Evolutionary conservation across 2,329 filamentous ascomycete species (phyloP), one percentile per base, ranked within the genome.

Genomic region (Mariannaea sp.): DNA sequence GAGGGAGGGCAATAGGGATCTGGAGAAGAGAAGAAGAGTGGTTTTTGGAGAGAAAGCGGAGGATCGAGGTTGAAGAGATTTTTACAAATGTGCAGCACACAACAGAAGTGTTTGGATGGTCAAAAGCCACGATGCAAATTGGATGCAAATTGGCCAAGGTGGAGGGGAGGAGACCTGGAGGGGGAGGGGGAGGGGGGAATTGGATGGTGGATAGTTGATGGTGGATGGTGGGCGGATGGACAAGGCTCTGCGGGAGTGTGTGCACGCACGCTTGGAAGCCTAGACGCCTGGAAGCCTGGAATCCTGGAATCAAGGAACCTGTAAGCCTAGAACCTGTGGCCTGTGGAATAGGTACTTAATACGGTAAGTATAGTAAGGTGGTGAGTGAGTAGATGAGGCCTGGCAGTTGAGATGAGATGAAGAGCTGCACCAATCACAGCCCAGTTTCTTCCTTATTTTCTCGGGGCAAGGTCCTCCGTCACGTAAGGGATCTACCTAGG

Each of bases 161-260:
- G 16, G 33, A 24, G 35, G 42, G 50, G 42, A 49, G 43, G 53
- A 17, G 46, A 33, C n/a, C n/a, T n/a, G 22, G 22, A 24, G 22
- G 22, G 22, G 22, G 22, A 8, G 8, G 22, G 57, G 57, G 51
- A 53, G 55, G 33, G 36, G 48, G 32, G 33, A 32, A 33, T 10
- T 44, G 19, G 32, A 26, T 51, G 40, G 40, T 50, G 46, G 43
- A 47, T n/a, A 22, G 27, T 29, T 46, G 41, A 33, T 44, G 38
- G 27, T 42, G 48, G 49, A 20, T 36, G 42, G 36, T 47, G 44
- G 32, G 24, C 33, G 35, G 44, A 24, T 30, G 32, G 40, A 39
- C 45, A 45, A 51, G 50, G 50, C 44, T 53, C 49, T 53, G 49
- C 49, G 49, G 49, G 43, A 53, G 44, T 53, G 33, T 48, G 50